A percentile compares a stretch with the other conserved stretches of the same genome.
phyloP scores from a whole-genome alignment of 2,329 filamentous ascomycete species.

The Scytalidium lignicola region DNA sequence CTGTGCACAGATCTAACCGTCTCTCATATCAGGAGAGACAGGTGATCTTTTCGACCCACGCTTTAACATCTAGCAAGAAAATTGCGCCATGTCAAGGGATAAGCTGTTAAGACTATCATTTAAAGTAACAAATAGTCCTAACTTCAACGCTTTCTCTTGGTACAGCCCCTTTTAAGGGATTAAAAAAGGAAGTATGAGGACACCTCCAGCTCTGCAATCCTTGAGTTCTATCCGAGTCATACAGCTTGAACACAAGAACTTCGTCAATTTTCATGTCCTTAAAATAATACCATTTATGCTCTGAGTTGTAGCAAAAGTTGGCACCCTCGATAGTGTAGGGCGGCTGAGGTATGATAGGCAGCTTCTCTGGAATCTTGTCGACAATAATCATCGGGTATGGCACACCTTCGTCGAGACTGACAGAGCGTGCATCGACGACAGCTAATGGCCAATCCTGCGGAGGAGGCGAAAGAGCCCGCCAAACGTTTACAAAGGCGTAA shows the following conservation, averaged over 20 bases:
- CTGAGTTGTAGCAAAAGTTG: background rate
- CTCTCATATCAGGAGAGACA: no score
- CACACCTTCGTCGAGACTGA: background rate
- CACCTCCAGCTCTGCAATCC: slow-evolving; percentile 2
- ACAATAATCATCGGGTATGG: background rate
- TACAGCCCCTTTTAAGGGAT: background rate
- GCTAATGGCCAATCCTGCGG: background rate
- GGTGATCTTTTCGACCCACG: no score
- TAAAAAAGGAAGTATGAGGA: slow-evolving; percentile 2
- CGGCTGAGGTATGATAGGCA: background rate
- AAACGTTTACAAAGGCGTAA: background rate
- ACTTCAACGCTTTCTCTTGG: slow-evolving; percentile 4
- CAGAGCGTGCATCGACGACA: background rate
- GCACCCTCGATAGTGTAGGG: background rate
- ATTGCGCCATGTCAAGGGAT: no score
- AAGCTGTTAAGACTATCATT: no score
- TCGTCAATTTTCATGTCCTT: slow-evolving; percentile 3
- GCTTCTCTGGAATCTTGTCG: background rate
- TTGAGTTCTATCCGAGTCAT: slow-evolving; percentile 3
- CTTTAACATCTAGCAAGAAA: no score
- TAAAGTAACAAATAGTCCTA: background rate
- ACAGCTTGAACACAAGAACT: slow-evolving; percentile 4
- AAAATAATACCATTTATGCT: slow-evolving; percentile 8
- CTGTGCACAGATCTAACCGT: no score
- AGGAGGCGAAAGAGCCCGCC: background rate